Percentiles rank a stretch among this genome's conserved stretches.
These are phyloP conservation scores for Physaria fendleri DNA, from an alignment of 345 rosid species.

Conservation along the genomic window DNA sequence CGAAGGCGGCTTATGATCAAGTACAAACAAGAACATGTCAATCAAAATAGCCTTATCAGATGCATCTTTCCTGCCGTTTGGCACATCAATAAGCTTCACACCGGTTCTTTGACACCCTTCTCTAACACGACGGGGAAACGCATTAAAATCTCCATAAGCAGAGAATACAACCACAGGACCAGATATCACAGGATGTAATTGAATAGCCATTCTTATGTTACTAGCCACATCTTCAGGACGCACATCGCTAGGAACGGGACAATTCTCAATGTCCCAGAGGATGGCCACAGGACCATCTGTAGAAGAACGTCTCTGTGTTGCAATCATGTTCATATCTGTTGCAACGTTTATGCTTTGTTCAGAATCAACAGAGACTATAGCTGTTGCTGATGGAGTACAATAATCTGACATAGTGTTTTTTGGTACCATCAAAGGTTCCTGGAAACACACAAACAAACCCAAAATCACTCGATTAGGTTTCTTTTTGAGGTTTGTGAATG, in stretches of 20 bases:
- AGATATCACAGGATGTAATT: constrained; percentile 70
- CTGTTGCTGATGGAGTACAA: constrained; percentile 11
- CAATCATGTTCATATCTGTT: constrained; percentile 32
- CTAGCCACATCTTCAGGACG: constrained; percentile 91
- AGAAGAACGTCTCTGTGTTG: constrained; percentile 15
- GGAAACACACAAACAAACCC: background rate
- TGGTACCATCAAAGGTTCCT: background rate
- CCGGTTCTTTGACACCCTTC: constrained; percentile 99
- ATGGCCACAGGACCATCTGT: constrained; percentile 70
- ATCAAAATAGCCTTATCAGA: constrained; percentile 94
- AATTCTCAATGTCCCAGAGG: constrained; percentile 96
- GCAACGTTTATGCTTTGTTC: constrained; percentile 1
- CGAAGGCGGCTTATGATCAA: constrained; percentile 83
- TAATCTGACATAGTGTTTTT: constrained; percentile 14
- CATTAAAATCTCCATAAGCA: constrained; percentile 94
- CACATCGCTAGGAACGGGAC: constrained; percentile 85
- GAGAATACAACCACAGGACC: constrained; percentile 76
- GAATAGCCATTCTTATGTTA: constrained; percentile 87
- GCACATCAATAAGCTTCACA: constrained; percentile 89
- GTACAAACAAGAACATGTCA: constrained; percentile 94
- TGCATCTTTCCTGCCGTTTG: constrained; percentile 94
- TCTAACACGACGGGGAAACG: constrained; percentile 83
- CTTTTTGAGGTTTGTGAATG: background rate
- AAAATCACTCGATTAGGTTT: background rate
- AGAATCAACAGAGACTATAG: constrained; percentile 21